A percentile compares a stretch with the other conserved stretches of the same genome.
phyloP scores from a whole-genome alignment of 2,329 filamentous ascomycete genomes.

The Colletotrichum sansevieriae region DNA sequence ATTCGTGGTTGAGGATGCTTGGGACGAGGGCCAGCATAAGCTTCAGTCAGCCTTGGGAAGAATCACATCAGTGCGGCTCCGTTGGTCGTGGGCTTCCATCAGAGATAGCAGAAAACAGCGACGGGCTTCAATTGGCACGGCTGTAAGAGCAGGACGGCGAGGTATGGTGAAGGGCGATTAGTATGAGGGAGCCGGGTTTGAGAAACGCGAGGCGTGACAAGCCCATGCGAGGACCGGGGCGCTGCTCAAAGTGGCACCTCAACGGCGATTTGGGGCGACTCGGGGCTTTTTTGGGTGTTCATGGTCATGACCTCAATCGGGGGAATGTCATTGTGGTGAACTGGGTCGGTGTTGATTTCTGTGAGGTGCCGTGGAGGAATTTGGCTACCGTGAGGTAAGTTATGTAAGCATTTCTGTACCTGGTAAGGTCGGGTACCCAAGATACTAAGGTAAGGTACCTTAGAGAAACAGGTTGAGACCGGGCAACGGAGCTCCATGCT shows the following conservation, averaged over 20 bases:
- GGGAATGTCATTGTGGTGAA: not conserved
- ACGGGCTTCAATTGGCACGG: slow-evolving; percentile 25
- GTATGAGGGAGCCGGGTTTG: not conserved
- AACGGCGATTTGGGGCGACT: slow-evolving; percentile 19
- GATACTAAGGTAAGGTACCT: not conserved
- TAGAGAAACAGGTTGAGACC: slow-evolving; percentile 20
- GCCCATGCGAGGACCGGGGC: slow-evolving; percentile 22
- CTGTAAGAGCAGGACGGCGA: not conserved
- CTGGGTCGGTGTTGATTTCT: not conserved
- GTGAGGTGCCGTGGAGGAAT: not conserved
- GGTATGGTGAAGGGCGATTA: slow-evolving; percentile 34
- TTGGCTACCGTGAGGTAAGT: slow-evolving; percentile 12
- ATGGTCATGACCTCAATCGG: not conserved
- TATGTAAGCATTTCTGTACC: slow-evolving; percentile 28
- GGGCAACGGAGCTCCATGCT: not conserved
- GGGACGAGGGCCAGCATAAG: no score
- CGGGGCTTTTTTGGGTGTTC: not conserved
- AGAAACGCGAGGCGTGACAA: slow-evolving; percentile 1
- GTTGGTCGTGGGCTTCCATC: slow-evolving; percentile 9
- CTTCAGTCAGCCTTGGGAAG: not conserved
- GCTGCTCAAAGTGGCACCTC: slow-evolving; percentile 1
- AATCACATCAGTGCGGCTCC: not conserved
- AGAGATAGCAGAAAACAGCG: slow-evolving; percentile 30
- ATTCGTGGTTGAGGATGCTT: slow-evolving; percentile 12
- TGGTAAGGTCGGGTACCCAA: no score